Conservation (phyloP, 495 filamentous ascomycete species). For the Lasiosphaeria ovina region DNA sequence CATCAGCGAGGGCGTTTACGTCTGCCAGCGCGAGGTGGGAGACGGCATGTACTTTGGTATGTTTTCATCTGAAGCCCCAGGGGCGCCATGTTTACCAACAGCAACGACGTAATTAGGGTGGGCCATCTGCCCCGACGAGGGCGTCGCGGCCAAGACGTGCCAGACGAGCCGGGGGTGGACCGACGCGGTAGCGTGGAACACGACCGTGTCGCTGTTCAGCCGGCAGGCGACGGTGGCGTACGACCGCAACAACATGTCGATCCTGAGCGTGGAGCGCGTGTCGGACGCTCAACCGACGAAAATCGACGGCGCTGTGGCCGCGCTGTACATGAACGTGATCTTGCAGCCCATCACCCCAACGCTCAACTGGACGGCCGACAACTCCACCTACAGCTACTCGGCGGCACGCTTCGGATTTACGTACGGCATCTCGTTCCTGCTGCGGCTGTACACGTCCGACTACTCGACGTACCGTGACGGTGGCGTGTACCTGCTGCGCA, state of each 20-base stretch:
- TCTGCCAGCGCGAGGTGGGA: constrained; percentile 11
- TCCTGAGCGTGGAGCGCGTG: constrained; percentile 12
- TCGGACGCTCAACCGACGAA: constrained; percentile 4
- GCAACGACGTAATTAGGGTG: constrained; percentile 7
- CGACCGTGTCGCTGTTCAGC: constrained; percentile 12
- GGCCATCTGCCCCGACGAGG: constrained; percentile 12
- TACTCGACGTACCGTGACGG: constrained; percentile 12
- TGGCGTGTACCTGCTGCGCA: constrained; percentile 13
- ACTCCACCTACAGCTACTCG: constrained; percentile 5
- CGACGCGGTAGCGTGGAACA: constrained; percentile 9
- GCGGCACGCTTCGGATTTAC: constrained; percentile 9
- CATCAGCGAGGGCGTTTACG: constrained; percentile 9
- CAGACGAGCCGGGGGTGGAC: constrained; percentile 8
- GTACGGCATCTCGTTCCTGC: constrained; percentile 8
- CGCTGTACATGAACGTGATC: constrained; percentile 8
- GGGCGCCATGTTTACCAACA: background rate
- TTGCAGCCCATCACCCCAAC: constrained; percentile 4
- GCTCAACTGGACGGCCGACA: constrained; percentile 4
- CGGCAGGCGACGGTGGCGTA: constrained; percentile 11
- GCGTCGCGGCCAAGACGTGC: background rate
- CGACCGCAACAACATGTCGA: constrained; percentile 15
- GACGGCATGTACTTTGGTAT: constrained; percentile 9
- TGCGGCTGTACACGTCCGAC: constrained; percentile 9
- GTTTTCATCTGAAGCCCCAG: background rate
- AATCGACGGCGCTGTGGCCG: background rate